Percentiles rank a stretch among this genome's conserved stretches.
phyloP scores from a whole-genome alignment of 2,329 filamentous ascomycete species.

The Pseudogymnoascus sp. region DNA sequence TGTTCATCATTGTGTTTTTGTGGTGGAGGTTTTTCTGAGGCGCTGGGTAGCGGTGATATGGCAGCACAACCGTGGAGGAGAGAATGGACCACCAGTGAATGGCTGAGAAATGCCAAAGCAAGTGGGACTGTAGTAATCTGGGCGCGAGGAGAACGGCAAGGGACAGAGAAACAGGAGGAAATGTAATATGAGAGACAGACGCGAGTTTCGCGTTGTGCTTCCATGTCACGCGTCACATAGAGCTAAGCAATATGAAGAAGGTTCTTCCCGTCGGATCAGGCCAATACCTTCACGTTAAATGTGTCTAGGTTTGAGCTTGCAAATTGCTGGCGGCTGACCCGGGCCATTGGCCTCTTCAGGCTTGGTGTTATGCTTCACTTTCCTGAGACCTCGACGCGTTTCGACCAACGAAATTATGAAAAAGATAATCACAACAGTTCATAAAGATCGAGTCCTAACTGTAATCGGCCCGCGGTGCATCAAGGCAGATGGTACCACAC shows the following conservation, averaged over 20 bases:
- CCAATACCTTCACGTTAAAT: neutral
- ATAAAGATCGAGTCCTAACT: neutral
- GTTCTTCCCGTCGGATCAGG: neutral
- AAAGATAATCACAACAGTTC: neutral
- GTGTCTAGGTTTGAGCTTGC: neutral
- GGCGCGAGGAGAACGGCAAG: neutral
- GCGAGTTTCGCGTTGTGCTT: neutral
- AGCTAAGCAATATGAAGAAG: neutral
- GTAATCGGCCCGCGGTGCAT: neutral
- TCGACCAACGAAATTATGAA: neutral
- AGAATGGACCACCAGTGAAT: neutral
- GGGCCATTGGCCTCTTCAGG: neutral
- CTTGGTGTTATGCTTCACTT: neutral
- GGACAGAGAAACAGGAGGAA: neutral
- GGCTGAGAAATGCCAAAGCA: neutral
- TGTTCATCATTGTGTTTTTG: conserved; percentile 80
- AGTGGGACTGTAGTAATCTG: neutral
- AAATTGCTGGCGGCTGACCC: neutral
- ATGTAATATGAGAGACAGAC: neutral
- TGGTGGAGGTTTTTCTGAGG: conserved; percentile 87
- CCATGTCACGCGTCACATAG: conserved; percentile 4
- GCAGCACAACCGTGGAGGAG: neutral
- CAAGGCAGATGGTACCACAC: neutral
- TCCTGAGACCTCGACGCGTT: neutral
- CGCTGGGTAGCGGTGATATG: neutral